Percentiles rank a stretch among this genome's conserved stretches.
Conservation (phyloP, 2,329 filamentous ascomycete genomes). For the Xylariaceae sp. region DNA sequence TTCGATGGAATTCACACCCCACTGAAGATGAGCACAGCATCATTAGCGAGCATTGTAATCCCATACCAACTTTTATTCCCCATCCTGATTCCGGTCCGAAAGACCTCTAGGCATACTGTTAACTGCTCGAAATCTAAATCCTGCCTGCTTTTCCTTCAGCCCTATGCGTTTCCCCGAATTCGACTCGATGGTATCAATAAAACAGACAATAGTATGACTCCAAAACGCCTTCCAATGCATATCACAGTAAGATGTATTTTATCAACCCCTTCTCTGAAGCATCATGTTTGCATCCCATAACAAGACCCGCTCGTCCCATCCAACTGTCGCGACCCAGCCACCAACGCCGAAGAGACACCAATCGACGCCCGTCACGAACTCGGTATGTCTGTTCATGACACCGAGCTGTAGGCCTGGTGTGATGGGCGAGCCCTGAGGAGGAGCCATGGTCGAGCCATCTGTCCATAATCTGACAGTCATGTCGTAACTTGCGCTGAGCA, state of each 20-base stretch:
- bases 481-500: conserved; percentile 90
- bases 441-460: conserved; percentile 53
- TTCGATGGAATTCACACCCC: too few species aligned
- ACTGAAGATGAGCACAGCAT: too few species aligned
- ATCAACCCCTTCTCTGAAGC: conserved; percentile 23
- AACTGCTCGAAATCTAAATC: too few species aligned
- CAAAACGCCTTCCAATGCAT: conserved; percentile 18
- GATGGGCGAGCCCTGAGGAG: conserved; percentile 32
- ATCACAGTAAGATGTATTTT: not conserved
- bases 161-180: not conserved
- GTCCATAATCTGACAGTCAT: conserved; percentile 97
- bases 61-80: too few species aligned
- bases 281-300: conserved; percentile 75
- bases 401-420: conserved; percentile 67
- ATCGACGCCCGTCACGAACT: conserved; percentile 93
- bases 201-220: conserved; percentile 5
- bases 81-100: too few species aligned
- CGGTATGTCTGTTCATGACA: conserved; percentile 86
- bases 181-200: conserved; percentile 15
- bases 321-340: conserved; percentile 90
- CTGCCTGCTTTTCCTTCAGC: too few species aligned
- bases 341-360: conserved; percentile 96
- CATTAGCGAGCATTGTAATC: too few species aligned
- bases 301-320: conserved; percentile 87
- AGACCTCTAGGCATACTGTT: too few species aligned